phyloP scores from a whole-genome alignment of 306 rosid genomes.

The Acmispon strigosus region DNA sequence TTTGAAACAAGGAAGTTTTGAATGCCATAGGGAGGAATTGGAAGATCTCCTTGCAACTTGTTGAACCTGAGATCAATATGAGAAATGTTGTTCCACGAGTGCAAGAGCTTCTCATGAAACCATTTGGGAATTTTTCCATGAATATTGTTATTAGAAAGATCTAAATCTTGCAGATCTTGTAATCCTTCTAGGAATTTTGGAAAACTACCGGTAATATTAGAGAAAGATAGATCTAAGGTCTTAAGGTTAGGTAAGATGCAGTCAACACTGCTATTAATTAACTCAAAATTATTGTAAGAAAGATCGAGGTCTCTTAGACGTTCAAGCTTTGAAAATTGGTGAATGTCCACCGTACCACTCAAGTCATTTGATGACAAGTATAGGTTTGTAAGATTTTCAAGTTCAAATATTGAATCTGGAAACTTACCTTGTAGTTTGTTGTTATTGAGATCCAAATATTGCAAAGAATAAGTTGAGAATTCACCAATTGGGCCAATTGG shows the following conservation, averaged over 20 bases:
- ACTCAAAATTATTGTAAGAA: background rate
- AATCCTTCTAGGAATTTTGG: slow-evolving; percentile 1
- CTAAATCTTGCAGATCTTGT: rapidly evolving
- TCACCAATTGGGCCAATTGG: background rate
- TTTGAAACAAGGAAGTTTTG: background rate
- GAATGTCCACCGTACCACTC: background rate
- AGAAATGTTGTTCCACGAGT: background rate
- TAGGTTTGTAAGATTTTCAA: background rate
- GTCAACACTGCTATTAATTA: background rate
- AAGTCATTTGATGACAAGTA: background rate
- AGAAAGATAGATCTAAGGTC: background rate
- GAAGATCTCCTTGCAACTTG: too few species aligned
- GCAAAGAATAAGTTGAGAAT: background rate
- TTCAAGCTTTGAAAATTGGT: background rate
- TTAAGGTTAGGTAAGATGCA: background rate
- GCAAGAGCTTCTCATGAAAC: background rate
- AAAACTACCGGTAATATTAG: background rate
- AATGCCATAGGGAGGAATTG: too few species aligned
- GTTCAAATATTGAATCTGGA: slow-evolving; percentile 8
- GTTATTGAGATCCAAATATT: background rate
- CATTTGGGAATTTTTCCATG: slow-evolving; percentile 14
- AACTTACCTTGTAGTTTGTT: background rate
- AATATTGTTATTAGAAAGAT: slow-evolving; percentile 28
- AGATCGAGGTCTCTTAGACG: rapidly evolving
- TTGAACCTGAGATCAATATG: background rate